phyloP scores from a whole-genome alignment of 805 yeast species.

The Peterozyma toletana region DNA sequence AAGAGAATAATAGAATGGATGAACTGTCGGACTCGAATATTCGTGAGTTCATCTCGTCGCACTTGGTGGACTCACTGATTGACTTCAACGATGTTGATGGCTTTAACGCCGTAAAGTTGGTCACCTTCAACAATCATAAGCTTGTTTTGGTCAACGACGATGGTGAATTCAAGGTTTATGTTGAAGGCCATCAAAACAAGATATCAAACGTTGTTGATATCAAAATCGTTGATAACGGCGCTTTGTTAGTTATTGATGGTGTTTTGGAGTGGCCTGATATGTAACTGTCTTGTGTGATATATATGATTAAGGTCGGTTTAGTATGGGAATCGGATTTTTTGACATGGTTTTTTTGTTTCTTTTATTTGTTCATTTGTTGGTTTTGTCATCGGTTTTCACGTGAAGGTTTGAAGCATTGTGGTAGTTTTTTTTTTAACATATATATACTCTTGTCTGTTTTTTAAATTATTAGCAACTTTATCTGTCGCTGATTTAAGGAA shows the following conservation, averaged over 20 bases:
- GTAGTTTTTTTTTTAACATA: too few species aligned
- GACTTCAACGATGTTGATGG: constrained; percentile 8
- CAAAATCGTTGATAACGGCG: constrained; percentile 37
- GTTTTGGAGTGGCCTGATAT: constrained; percentile 28
- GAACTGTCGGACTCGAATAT: constrained; percentile 43
- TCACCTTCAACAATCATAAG: constrained; percentile 24
- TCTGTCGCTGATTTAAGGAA: too few species aligned
- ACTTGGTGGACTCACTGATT: constrained; percentile 33
- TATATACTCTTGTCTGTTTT: too few species aligned
- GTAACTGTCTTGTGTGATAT: neutral
- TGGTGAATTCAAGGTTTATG: constrained; percentile 25
- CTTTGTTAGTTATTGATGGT: constrained; percentile 30
- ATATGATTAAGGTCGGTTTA: too few species aligned
- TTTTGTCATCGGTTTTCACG: too few species aligned
- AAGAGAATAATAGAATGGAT: constrained; percentile 37
- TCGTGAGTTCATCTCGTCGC: constrained; percentile 53
- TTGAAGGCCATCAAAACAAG: constrained; percentile 24
- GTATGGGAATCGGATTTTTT: neutral
- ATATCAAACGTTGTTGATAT: constrained; percentile 25
- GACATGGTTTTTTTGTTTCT: too few species aligned
- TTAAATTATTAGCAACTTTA: too few species aligned
- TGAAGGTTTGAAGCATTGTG: too few species aligned
- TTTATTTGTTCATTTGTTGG: too few species aligned
- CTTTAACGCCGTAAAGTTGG: constrained; percentile 21
- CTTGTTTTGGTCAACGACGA: constrained; percentile 28